phyloP scores from a whole-genome alignment of 2,329 filamentous ascomycete genomes.

The Epichloe typhina region DNA sequence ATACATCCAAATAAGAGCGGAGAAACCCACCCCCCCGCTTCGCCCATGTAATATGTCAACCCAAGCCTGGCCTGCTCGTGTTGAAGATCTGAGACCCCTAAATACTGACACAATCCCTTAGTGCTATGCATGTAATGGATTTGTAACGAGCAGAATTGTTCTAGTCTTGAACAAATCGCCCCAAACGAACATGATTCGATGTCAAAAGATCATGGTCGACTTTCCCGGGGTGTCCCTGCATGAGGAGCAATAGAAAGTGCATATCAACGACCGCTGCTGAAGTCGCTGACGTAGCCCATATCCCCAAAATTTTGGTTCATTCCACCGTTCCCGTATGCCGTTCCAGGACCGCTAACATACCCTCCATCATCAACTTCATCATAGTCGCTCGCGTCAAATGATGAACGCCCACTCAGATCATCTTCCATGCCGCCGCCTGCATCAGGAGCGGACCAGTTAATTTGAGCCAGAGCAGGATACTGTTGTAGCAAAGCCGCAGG shows the following conservation, averaged over 20 bases:
- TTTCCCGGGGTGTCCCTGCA: not conserved
- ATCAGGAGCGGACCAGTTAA: conserved; percentile 62
- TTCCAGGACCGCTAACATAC: conserved; percentile 50
- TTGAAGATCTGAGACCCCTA: no score
- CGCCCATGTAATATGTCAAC: no score
- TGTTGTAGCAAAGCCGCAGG: conserved; percentile 81
- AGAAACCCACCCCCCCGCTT: not conserved
- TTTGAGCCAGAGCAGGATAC: conserved; percentile 80
- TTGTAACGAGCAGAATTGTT: no score
- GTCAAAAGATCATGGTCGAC: no score
- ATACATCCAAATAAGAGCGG: no score
- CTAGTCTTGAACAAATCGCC: not conserved
- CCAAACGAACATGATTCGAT: not conserved
- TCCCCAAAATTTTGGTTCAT: conserved; percentile 41
- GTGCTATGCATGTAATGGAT: no score
- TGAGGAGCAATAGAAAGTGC: not conserved
- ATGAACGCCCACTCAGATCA: conserved; percentile 65
- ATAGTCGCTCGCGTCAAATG: conserved; percentile 70
- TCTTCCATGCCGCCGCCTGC: conserved; percentile 63
- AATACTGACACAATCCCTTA: no score
- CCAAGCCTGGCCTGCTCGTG: no score
- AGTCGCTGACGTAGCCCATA: conserved; percentile 39
- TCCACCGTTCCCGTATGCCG: conserved; percentile 43
- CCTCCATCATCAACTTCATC: conserved; percentile 61
- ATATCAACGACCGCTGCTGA: conserved; percentile 27